phyloP scores from a whole-genome alignment of 2,329 filamentous ascomycete genomes.

The Verticillium tricorpus region DNA sequence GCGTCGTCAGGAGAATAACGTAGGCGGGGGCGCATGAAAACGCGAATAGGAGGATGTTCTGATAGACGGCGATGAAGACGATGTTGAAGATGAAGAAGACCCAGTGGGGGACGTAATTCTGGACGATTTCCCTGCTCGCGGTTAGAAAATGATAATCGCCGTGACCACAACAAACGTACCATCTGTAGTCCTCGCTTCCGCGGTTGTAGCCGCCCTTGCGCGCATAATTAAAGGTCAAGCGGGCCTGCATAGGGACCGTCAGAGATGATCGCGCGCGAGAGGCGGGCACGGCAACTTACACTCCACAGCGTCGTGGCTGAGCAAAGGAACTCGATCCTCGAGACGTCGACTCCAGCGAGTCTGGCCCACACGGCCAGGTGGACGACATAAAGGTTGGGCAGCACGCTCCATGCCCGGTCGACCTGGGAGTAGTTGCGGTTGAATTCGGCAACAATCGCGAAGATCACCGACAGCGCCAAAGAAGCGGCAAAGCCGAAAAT shows the following conservation, averaged over 20 bases:
- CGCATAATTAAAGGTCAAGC: slow-evolving; percentile 96
- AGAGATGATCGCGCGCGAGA: slow-evolving; percentile 11
- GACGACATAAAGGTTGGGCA: slow-evolving; percentile 80
- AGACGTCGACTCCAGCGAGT: slow-evolving; percentile 64
- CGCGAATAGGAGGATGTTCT: slow-evolving; percentile 76
- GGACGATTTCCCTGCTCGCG: slow-evolving; percentile 48
- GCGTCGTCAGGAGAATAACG: slow-evolving; percentile 68
- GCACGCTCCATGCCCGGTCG: slow-evolving; percentile 84
- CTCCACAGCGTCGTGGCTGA: slow-evolving; percentile 74
- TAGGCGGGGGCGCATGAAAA: slow-evolving; percentile 78
- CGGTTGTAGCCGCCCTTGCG: slow-evolving; percentile 86
- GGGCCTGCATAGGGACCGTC: slow-evolving; percentile 41
- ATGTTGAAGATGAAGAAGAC: slow-evolving; percentile 83
- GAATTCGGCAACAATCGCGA: slow-evolving; percentile 73
- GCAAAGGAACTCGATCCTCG: slow-evolving; percentile 68
- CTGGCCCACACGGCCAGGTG: slow-evolving; percentile 85
- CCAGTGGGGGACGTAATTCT: slow-evolving; percentile 55
- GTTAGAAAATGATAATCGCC: background rate
- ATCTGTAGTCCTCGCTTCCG: slow-evolving; percentile 93
- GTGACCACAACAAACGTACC: slow-evolving; percentile 36
- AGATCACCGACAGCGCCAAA: slow-evolving; percentile 63
- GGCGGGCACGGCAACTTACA: slow-evolving; percentile 42
- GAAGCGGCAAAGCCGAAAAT: slow-evolving; percentile 70
- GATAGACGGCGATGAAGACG: slow-evolving; percentile 79
- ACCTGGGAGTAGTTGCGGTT: slow-evolving; percentile 97